Evolutionary conservation across 2,329 filamentous ascomycete species (phyloP), one percentile per base, ranked within the genome.

Genomic region (Sporothrix pallida): DNA sequence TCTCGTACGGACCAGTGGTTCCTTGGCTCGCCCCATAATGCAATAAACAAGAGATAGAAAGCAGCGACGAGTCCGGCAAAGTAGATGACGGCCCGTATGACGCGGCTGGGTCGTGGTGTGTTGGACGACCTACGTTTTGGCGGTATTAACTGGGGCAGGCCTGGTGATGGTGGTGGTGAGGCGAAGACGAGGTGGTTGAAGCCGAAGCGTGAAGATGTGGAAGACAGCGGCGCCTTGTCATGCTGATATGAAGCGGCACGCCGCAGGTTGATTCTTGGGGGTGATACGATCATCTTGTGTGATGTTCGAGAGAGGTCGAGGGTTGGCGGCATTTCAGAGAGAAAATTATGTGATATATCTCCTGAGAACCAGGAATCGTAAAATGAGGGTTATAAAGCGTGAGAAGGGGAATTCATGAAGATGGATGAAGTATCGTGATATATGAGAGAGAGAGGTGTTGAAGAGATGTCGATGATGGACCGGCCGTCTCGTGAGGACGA

Each of bases 141-240:
- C 15, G 90, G 90, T 13, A 77, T 84, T 71, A 92, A 85, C 15
- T 89, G 90, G 13, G 91, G 93, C 69, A 94, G 87, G 76, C 89
- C 88, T 1, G 91, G 92, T 1, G 91, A 95, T 48, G 88, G 87
- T 3, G 91, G 91, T 37, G 91, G 92, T 1, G 86, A 86, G 37
- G 88, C 90, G 80, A 89, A 90, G 77, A 91, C 83, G 54, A 93
- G 86, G 76, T 92, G 89, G 78, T 90, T 90, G 81, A 92, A 90
- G 80, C 83, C 89, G 81, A 91, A 91, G 65, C 88, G 84, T 20
- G 89, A 89, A 48, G 86, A 91, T 37, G 86, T 91, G 69, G 88
- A 88, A 31, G 88, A 91, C 10, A 88, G 78, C 7, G 87, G 86
- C 0, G 81, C 84, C 79, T 81, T 86, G 77, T 90, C 88, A 73